phyloP scores from a whole-genome alignment of 2,329 filamentous ascomycete species.

The Huntiella moniliformis region DNA sequence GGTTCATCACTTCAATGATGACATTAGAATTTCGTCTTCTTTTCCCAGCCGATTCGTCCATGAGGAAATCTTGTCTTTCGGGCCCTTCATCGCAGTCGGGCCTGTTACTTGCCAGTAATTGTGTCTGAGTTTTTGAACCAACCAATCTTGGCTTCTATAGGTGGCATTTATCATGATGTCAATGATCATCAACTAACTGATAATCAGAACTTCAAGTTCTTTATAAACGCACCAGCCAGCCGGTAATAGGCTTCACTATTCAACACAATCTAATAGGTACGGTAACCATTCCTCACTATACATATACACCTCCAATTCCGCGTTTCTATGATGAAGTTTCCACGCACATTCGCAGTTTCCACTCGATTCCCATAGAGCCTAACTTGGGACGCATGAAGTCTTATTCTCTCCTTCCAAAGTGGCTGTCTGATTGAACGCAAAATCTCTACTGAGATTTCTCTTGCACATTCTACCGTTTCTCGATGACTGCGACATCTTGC shows the following conservation, averaged over 20 bases:
- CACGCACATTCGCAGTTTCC: constrained; percentile 75
- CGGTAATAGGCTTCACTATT: background rate
- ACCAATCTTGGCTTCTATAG: constrained; percentile 2
- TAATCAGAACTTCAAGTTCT: background rate
- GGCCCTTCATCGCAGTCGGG: constrained; percentile 33
- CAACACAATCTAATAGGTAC: background rate
- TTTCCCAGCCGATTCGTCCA: constrained; percentile 78
- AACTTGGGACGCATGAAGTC: constrained; percentile 50
- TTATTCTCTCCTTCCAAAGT: constrained; percentile 39
- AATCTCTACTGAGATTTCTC: background rate
- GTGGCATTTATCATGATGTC: constrained; percentile 2
- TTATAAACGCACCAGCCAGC: background rate
- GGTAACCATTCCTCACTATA: background rate
- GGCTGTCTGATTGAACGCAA: constrained; percentile 45
- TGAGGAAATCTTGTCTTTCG: constrained; percentile 57
- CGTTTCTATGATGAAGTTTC: constrained; percentile 48
- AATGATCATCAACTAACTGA: constrained; percentile 5
- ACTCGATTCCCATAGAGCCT: constrained; percentile 58
- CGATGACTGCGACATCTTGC: constrained; percentile 1
- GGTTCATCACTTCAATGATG: constrained; percentile 39
- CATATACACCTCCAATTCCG: constrained; percentile 2
- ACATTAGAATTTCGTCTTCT: constrained; percentile 59
- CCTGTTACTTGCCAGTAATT: constrained; percentile 88
- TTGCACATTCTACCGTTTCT: background rate
- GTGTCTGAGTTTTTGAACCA: constrained; percentile 42